These are phyloP conservation scores for Pythium insidiosum DNA, from an alignment of 352 stramenopile species.

Conservation along the genomic window DNA sequence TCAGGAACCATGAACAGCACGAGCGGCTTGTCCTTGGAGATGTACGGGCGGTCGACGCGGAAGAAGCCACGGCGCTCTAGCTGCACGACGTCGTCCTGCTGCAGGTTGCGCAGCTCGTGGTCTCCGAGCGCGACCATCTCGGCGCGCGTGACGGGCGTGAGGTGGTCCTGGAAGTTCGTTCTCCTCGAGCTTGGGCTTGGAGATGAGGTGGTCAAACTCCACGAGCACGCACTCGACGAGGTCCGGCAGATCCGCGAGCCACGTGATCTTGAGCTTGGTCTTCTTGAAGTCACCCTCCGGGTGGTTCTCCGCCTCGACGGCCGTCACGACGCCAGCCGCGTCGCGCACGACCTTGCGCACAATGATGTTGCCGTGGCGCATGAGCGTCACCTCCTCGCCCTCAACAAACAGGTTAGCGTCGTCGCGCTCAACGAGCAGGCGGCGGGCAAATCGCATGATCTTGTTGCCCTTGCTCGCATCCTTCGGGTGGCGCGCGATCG, in stretches of 20 bases:
- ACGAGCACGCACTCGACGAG: constrained; percentile 88
- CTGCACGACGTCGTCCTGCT: constrained; percentile 96
- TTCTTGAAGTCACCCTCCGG: constrained; percentile 91
- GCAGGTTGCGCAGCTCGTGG: constrained; percentile 91
- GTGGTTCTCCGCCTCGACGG: constrained; percentile 68
- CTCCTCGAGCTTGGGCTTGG: constrained; percentile 98
- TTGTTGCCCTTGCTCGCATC: constrained; percentile 74
- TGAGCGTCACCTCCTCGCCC: constrained; percentile 96
- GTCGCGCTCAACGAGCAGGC: constrained; percentile 93
- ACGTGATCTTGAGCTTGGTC: constrained; percentile 95
- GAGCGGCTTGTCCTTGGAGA: constrained; percentile 85
- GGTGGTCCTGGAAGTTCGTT: constrained; percentile 95
- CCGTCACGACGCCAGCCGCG: constrained; percentile 35
- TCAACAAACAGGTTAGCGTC: constrained; percentile 92
- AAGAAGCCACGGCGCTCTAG: constrained; percentile 98
- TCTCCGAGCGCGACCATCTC: constrained; percentile 97
- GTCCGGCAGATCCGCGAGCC: constrained; percentile 89
- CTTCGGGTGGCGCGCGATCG: constrained; percentile 72
- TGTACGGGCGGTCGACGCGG: no score
- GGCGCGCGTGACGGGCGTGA: constrained; percentile 95
- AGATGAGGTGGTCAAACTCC: constrained; percentile 99
- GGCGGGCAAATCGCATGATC: constrained; percentile 83
- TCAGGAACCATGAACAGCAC: constrained; percentile 99
- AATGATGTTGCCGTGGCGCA: no score
- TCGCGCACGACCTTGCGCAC: constrained; percentile 64